These are phyloP conservation scores for Ambrosia trifida DNA, from an alignment of 129 eudicot genomes.

Conservation along the genomic window DNA sequence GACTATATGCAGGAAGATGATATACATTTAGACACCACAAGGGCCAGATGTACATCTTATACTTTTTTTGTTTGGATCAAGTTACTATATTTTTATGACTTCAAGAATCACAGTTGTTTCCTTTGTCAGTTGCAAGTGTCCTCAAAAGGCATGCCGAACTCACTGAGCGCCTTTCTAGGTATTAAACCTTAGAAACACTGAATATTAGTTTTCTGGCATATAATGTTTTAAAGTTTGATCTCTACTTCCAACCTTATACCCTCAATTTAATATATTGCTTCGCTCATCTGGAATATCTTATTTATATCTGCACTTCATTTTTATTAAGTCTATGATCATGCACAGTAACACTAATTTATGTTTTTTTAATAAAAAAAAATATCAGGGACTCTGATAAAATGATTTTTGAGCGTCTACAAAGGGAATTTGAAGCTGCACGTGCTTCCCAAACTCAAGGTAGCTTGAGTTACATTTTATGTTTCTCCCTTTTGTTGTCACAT, in stretches of 20 bases:
- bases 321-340: neutral
- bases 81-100: constrained; percentile 10
- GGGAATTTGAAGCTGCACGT: constrained; percentile 84
- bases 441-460: constrained; percentile 85
- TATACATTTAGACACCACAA: constrained; percentile 55
- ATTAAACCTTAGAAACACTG: constrained; percentile 16
- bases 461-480: neutral
- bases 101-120: constrained; percentile 12
- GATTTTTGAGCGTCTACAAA: constrained; percentile 88
- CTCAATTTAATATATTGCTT: neutral
- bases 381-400: constrained; percentile 88
- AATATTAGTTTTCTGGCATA: neutral
- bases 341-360: constrained; percentile 8
- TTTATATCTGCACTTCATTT: neutral
- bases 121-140: constrained; percentile 62
- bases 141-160: constrained; percentile 81
- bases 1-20: constrained; percentile 64
- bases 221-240: neutral
- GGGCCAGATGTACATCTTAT: constrained; percentile 65
- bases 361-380: constrained; percentile 5
- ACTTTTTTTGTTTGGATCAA: constrained; percentile 18
- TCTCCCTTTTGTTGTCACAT: neutral
- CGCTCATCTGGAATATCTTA: neutral
- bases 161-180: constrained; percentile 92
- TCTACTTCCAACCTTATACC: neutral